Evolutionary conservation across 1,139 yeast genomes (phyloP).

Genomic region (Torulaspora pretoriensis): DNA sequence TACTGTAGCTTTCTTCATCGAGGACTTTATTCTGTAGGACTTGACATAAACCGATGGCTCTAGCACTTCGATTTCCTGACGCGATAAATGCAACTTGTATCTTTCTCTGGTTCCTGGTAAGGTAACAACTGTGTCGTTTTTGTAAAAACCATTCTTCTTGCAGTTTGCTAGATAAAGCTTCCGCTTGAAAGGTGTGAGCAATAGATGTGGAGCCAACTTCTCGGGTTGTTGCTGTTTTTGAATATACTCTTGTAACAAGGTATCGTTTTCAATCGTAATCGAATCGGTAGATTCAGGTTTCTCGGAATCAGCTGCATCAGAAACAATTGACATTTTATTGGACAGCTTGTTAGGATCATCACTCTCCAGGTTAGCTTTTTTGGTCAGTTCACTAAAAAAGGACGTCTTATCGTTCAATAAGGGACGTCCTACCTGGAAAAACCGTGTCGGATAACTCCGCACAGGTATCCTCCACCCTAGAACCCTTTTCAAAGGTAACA

Average conservation of each 20-base stretch:
- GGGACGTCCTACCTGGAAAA: constrained; percentile 9
- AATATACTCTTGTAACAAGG: constrained; percentile 41
- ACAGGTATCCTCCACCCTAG: constrained; percentile 3
- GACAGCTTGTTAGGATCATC: constrained; percentile 20
- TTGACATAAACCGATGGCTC: constrained; percentile 81
- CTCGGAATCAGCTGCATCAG: constrained; percentile 19
- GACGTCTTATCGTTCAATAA: constrained; percentile 9
- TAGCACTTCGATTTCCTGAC: constrained; percentile 65
- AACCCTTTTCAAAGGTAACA: constrained; percentile 8
- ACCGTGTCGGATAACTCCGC: constrained; percentile 2
- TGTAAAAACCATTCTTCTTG: constrained; percentile 59
- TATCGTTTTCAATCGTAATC: constrained; percentile 39
- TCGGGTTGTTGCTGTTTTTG: constrained; percentile 38
- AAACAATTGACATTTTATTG: constrained; percentile 23
- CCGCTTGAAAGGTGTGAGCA: constrained; percentile 70
- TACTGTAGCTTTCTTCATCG: constrained; percentile 82
- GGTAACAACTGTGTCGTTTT: constrained; percentile 53
- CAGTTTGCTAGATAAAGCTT: constrained; percentile 61
- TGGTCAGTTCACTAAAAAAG: constrained; percentile 18
- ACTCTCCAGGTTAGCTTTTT: constrained; percentile 11
- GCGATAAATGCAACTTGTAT: constrained; percentile 55
- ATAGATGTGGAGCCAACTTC: constrained; percentile 41
- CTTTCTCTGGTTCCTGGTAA: constrained; percentile 44
- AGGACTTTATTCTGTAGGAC: constrained; percentile 76
- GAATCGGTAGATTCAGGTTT: constrained; percentile 16